Evolutionary conservation across 2,329 filamentous ascomycete species (phyloP), one percentile per base, ranked within the genome.

Genomic region (Tolypocladium sp.): DNA sequence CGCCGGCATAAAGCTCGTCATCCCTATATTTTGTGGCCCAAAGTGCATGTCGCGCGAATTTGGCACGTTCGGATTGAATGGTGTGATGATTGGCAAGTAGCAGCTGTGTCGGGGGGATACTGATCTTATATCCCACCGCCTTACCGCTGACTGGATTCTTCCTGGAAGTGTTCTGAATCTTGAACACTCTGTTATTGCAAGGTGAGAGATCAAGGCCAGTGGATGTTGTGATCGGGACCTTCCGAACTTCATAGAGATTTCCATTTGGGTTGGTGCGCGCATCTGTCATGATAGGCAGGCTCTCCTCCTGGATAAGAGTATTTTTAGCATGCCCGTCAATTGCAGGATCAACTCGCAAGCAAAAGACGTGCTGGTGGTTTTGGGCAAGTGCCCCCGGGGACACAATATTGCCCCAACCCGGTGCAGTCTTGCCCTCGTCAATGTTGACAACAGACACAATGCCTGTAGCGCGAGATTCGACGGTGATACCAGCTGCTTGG

Each of bases 351-450:
- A 88, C 80, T 4, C 85, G 79, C 44, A 83, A 68, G 30, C 77
- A 80, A 68, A 89, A 88, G 57, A 89, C 77, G 71, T 89, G 85
- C 67, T 89, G 86, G 65, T 88, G 85, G 68, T 87, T 85, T 56
- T 84, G 82, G 0, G 85, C 86, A 4, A 88, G 71, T 0, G 82
- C 80, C 0, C 85, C 85, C 0, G 81, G 79, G 7, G 77, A 77
- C 4, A 89, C 84, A 4, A 86, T 76, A 59, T 82, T 88, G 12
- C 82, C 83, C 69, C 81, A 87, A 1, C n/a, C n/a, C n/a, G 71
- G 73, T 22, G 69, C 83, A 6, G 70, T 73, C 57, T 80, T 82
- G 60, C 85, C 84, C 62, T 82, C 79, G 69, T 74, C 81, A 13
- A 81, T 77, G 58, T 84, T 80, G 58, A 68, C 65, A 10, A 70